Conservation (phyloP, 1,139 yeast genomes). For the Candida neerlandica region DNA sequence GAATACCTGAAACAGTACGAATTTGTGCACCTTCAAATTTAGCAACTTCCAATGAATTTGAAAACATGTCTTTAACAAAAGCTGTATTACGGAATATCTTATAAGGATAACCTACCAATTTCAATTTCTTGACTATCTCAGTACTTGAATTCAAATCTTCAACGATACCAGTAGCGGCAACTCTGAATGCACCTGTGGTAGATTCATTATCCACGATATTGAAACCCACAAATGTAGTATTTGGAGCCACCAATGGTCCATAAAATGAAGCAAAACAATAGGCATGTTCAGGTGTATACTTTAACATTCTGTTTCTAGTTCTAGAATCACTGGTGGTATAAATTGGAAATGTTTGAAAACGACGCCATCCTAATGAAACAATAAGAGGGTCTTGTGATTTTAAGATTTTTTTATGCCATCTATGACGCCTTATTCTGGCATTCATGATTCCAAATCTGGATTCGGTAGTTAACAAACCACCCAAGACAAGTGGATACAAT, state of each 20-base stretch:
- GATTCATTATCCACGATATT: conserved; percentile 82
- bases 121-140: conserved; percentile 93
- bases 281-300: conserved; percentile 97
- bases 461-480: conserved; percentile 89
- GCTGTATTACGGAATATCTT: conserved; percentile 96
- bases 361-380: conserved; percentile 94
- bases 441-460: conserved; percentile 91
- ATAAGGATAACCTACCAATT: conserved; percentile 92
- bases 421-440: conserved; percentile 93
- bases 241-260: conserved; percentile 96
- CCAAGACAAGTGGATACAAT: conserved; percentile 79
- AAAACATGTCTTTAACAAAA: conserved; percentile 94
- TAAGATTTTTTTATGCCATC: conserved; percentile 97
- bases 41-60: conserved; percentile 90
- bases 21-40: conserved; percentile 97
- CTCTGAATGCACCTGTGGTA: conserved; percentile 88
- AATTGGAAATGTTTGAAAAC: conserved; percentile 95
- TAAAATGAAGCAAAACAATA: conserved; percentile 95
- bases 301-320: conserved; percentile 96
- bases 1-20: conserved; percentile 92
- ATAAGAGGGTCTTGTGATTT: conserved; percentile 96
- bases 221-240: conserved; percentile 95
- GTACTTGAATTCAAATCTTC: conserved; percentile 89
- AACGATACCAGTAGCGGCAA: conserved; percentile 97
- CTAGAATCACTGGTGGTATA: conserved; percentile 97